phyloP scores from a whole-genome alignment of 108 stramenopile species.

The Conticribra guillardii region DNA sequence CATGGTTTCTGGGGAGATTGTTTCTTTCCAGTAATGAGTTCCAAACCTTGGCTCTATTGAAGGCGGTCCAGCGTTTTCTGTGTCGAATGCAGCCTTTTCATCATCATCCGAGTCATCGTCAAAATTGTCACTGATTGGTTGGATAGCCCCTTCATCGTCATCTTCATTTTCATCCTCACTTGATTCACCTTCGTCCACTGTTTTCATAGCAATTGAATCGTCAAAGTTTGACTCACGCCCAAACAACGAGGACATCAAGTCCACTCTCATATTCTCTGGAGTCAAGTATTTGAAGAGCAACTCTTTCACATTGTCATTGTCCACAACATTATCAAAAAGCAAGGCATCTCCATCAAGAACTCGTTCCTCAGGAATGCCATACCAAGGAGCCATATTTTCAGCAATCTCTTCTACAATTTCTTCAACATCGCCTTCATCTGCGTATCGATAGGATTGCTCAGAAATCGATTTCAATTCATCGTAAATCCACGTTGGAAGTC shows the following conservation, averaged over 20 bases:
- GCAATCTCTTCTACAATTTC: slow-evolving; percentile 77
- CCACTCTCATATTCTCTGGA: slow-evolving; percentile 73
- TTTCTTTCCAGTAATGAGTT: slow-evolving; percentile 58
- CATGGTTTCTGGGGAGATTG: slow-evolving; percentile 45
- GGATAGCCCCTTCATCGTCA: slow-evolving; percentile 5
- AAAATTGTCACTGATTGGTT: slow-evolving; percentile 1
- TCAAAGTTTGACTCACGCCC: slow-evolving; percentile 70
- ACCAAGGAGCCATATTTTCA: slow-evolving; percentile 77
- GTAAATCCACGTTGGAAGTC: slow-evolving; percentile 78
- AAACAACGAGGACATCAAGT: slow-evolving; percentile 73
- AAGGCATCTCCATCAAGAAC: slow-evolving; percentile 76
- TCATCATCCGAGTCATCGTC: slow-evolving; percentile 10
- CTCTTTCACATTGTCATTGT: slow-evolving; percentile 33
- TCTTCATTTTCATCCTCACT: slow-evolving; percentile 19
- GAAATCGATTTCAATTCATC: slow-evolving; percentile 76
- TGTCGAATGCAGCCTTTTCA: slow-evolving; percentile 12
- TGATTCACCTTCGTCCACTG: neutral
- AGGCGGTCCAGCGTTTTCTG: slow-evolving; percentile 27
- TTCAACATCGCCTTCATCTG: slow-evolving; percentile 74
- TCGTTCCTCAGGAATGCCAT: slow-evolving; percentile 64
- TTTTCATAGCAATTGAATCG: slow-evolving; percentile 11
- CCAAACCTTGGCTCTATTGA: slow-evolving; percentile 65
- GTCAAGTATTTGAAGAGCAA: slow-evolving; percentile 70
- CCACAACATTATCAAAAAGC: slow-evolving; percentile 72
- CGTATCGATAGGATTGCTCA: slow-evolving; percentile 71